Evolutionary conservation across 2,329 filamentous ascomycete genomes (phyloP).

Genomic region (Mariannaea elegans): DNA sequence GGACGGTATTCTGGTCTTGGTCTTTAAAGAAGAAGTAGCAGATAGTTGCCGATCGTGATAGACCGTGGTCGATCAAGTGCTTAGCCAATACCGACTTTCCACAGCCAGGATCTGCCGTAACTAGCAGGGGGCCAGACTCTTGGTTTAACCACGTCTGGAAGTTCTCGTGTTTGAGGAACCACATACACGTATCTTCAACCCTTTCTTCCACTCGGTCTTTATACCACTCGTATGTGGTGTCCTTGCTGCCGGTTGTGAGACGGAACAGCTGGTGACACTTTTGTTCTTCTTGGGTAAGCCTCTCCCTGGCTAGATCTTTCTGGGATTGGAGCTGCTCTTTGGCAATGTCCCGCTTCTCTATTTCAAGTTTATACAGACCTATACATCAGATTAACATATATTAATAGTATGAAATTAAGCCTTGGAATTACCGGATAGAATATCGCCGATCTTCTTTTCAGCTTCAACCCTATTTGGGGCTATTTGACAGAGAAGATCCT

Average conservation of each 20-base stretch:
- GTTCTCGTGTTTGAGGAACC: constrained; percentile 36
- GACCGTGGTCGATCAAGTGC: constrained; percentile 41
- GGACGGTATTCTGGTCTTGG: too few relatives aligned
- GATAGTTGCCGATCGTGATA: constrained; percentile 37
- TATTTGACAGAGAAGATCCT: neutral
- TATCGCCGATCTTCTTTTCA: neutral
- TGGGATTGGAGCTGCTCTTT: neutral
- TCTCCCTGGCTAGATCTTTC: neutral
- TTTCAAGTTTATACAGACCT: neutral
- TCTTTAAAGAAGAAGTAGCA: constrained; percentile 57
- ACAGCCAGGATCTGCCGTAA: constrained; percentile 52
- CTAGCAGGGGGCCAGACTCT: constrained; percentile 42
- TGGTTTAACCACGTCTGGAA: constrained; percentile 44
- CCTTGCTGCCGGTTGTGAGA: neutral
- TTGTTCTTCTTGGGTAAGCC: neutral
- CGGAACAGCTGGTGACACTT: neutral
- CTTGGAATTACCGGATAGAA: neutral
- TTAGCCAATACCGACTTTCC: constrained; percentile 50
- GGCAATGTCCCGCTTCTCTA: neutral
- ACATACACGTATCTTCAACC: constrained; percentile 16
- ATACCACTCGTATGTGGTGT: neutral
- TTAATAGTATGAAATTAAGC: neutral
- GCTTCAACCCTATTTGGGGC: too few relatives aligned
- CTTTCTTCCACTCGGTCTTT: neutral
- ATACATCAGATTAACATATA: neutral